phyloP scores from a whole-genome alignment of 495 filamentous ascomycete genomes.

The Neurospora sp. region DNA sequence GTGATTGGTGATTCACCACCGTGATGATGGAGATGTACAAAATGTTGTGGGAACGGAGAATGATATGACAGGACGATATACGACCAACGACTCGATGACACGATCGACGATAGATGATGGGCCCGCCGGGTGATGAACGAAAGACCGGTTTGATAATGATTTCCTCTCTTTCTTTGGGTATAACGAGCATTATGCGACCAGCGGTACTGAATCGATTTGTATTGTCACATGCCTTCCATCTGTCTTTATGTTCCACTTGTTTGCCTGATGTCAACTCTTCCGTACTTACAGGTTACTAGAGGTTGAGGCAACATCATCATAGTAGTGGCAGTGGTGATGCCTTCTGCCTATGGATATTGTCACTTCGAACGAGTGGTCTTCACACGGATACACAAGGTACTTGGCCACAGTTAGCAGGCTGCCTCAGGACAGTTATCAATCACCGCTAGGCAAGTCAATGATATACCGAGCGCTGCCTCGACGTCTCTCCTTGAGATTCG shows the following conservation, averaged over 20 bases:
- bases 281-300: slow-evolving; percentile 18
- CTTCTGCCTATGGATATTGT: slow-evolving; percentile 35
- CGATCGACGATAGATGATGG: neutral
- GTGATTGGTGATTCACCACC: neutral
- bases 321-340: slow-evolving; percentile 48
- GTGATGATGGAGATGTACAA: neutral
- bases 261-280: slow-evolving; percentile 7
- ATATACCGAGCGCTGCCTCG: too few species aligned
- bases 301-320: slow-evolving; percentile 49
- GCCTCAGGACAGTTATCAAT: too few species aligned
- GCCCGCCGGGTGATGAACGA: neutral
- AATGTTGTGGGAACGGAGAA: neutral
- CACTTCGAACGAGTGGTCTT: neutral
- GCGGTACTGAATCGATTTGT: neutral
- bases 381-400: neutral
- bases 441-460: too few species aligned
- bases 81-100: neutral
- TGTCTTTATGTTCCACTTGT: neutral
- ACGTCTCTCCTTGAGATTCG: too few species aligned
- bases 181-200: neutral
- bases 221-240: neutral
- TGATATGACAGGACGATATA: neutral
- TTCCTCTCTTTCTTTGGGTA: neutral
- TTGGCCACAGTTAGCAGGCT: too few species aligned
- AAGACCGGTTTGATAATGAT: neutral